Conservation (phyloP, 441 rosid species). For the Pelargonium cotyledonis region DNA sequence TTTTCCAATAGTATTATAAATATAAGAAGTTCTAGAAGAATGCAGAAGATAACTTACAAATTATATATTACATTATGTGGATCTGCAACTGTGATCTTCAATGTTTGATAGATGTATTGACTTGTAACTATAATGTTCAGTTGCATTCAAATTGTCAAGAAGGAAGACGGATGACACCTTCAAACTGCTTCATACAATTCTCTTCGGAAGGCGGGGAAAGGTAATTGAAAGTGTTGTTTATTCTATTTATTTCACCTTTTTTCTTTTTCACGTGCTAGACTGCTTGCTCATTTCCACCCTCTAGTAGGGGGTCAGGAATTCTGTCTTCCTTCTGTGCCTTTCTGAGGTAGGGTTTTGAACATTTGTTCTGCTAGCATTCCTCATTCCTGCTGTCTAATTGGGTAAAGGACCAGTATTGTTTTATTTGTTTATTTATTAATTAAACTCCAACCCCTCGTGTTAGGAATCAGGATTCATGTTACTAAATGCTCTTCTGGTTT, state of each 20-base stretch:
- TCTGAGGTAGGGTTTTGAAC: neutral
- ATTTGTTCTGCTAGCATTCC: neutral
- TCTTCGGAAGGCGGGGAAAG: slow-evolving; percentile 88
- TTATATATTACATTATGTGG: too few species aligned
- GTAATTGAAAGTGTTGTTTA: slow-evolving; percentile 29
- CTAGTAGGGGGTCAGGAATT: neutral
- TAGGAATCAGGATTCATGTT: neutral
- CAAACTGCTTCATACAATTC: slow-evolving; percentile 68
- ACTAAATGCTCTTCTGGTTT: slow-evolving; percentile 6
- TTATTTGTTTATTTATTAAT: neutral
- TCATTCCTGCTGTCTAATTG: neutral
- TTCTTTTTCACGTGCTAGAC: neutral
- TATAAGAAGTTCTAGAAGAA: neutral
- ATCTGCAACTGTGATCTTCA: neutral
- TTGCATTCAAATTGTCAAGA: slow-evolving; percentile 78
- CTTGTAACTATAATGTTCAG: slow-evolving; percentile 29
- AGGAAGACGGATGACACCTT: slow-evolving; percentile 73
- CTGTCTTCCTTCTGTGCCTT: neutral
- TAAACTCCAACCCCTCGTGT: slow-evolving; percentile 1
- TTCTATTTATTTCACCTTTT: neutral
- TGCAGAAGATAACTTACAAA: neutral
- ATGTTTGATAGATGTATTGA: neutral
- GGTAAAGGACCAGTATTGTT: neutral
- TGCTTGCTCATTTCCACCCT: neutral
- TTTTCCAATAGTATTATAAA: neutral